Percentiles rank a stretch among this genome's conserved stretches.
Conservation (phyloP, 108 stramenopile species). For the Skeletonema marinoi region DNA sequence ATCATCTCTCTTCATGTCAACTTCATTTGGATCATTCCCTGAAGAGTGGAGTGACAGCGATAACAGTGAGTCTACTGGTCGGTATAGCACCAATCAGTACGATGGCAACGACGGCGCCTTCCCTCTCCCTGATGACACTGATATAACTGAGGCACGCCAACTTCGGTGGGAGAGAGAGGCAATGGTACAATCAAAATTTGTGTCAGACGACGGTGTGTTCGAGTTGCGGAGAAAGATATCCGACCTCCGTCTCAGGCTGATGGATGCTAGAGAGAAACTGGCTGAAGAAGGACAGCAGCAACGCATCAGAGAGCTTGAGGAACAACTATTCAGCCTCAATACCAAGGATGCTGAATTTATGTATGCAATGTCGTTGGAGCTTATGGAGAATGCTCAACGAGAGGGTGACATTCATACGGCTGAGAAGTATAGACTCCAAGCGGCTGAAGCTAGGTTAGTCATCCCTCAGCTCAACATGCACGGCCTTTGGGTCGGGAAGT, state of each 20-base stretch:
- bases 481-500: slow-evolving; percentile 84
- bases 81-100: slow-evolving; percentile 5
- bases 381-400: slow-evolving; percentile 41
- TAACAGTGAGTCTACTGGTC: neutral
- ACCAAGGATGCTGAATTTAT: slow-evolving; percentile 74
- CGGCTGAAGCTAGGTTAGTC: slow-evolving; percentile 48
- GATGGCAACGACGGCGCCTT: neutral
- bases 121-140: neutral
- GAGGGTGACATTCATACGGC: slow-evolving; percentile 36
- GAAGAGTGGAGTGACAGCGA: neutral
- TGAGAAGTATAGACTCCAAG: slow-evolving; percentile 31
- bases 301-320: slow-evolving; percentile 51
- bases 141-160: slow-evolving; percentile 5
- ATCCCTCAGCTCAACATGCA: slow-evolving; percentile 79
- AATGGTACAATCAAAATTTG: slow-evolving; percentile 32
- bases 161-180: slow-evolving; percentile 20
- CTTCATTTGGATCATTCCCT: slow-evolving; percentile 1
- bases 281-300: neutral
- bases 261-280: neutral
- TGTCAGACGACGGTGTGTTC: slow-evolving; percentile 60
- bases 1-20: neutral
- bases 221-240: slow-evolving; percentile 54
- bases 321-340: slow-evolving; percentile 48
- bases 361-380: slow-evolving; percentile 56
- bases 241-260: slow-evolving; percentile 27